Evolutionary conservation across 345 rosid genomes (phyloP), one percentile per base, ranked within the genome.

Genomic region (Acer campestre): DNA sequence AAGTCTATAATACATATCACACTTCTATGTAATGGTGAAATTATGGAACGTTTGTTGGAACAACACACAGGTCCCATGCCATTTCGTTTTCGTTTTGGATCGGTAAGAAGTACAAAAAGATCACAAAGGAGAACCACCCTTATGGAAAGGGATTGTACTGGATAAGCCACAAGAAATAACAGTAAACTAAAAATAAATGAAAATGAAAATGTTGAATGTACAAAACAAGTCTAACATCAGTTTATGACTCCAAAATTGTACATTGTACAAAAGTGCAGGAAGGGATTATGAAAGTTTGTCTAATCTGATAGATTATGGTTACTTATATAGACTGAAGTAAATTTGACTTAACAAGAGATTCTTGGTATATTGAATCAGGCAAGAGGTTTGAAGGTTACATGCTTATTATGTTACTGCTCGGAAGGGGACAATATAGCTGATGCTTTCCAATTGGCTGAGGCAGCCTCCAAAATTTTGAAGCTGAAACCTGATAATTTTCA

Each of bases 381-480:
- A 68, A 88, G 84, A 80, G 98, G 97, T 8, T 80, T 96, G 85
- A 89, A 88, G 76, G 93, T 90, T 73, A 92, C 95, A 42, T 94
- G 98, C 84, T 77, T 96, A 77, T 75, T 96, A 67, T 90, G 95
- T 82, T 92, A 96, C 87, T 96, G 99, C 86, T 92, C 97, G 0
- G 98, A 96, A 87, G 99, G 98, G 71, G 98, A 96, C 84, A 96
- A 93, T 82, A 90, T 86, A 75, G 79, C 87, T 55, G 98, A 94
- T 85, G 94, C 94, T 53, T 85, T 90, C 81, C 82, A 88, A 78
- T 75, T 96, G 79, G 97, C 95, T 65, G 94, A 90, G 80, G 98
- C 94, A 66, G 85, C 90, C 12, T 80, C 83, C 83, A 88, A 86
- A 79, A 85, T 94, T 67, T 76, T 77, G 67, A 85, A 84, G 73